phyloP scores from a whole-genome alignment of 306 rosid genomes.

The Spatholobus suberectus region DNA sequence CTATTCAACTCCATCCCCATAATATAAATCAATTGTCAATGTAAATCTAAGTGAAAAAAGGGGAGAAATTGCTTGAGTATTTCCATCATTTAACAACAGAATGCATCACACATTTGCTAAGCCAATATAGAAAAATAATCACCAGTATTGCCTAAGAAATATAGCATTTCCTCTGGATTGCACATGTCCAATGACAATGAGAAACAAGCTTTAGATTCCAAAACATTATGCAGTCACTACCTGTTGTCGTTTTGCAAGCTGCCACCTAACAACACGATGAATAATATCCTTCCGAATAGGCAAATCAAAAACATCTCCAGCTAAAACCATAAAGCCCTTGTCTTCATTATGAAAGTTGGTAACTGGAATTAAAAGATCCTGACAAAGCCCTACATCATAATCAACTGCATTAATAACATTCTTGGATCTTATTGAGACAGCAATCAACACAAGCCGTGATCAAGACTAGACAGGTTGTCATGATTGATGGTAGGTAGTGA shows the following conservation, averaged over 20 bases:
- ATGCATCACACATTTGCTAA: neutral
- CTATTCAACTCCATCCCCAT: neutral
- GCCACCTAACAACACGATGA: slow-evolving; percentile 94
- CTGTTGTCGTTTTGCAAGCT: slow-evolving; percentile 93
- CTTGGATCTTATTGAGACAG: slow-evolving; percentile 24
- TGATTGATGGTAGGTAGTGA: slow-evolving; percentile 24
- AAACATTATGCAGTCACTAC: slow-evolving; percentile 46
- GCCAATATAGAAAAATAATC: neutral
- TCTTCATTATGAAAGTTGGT: slow-evolving; percentile 85
- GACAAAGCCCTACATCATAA: slow-evolving; percentile 66
- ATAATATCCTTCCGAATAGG: slow-evolving; percentile 92
- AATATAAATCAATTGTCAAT: slow-evolving; percentile 10
- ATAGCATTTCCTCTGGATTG: slow-evolving; percentile 26
- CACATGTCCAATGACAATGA: slow-evolving; percentile 18
- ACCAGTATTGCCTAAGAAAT: neutral
- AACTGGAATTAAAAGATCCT: slow-evolving; percentile 91
- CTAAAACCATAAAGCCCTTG: slow-evolving; percentile 85
- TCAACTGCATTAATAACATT: slow-evolving; percentile 34
- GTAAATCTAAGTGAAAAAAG: slow-evolving; percentile 4
- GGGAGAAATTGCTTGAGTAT: neutral
- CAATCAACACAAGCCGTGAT: neutral
- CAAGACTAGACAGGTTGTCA: slow-evolving; percentile 1
- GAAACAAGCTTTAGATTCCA: slow-evolving; percentile 32
- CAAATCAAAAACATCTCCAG: slow-evolving; percentile 93
- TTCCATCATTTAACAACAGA: slow-evolving; percentile 37